Conservation (phyloP, 1,284 basidiomycete genomes). For the Tilletia caries region DNA sequence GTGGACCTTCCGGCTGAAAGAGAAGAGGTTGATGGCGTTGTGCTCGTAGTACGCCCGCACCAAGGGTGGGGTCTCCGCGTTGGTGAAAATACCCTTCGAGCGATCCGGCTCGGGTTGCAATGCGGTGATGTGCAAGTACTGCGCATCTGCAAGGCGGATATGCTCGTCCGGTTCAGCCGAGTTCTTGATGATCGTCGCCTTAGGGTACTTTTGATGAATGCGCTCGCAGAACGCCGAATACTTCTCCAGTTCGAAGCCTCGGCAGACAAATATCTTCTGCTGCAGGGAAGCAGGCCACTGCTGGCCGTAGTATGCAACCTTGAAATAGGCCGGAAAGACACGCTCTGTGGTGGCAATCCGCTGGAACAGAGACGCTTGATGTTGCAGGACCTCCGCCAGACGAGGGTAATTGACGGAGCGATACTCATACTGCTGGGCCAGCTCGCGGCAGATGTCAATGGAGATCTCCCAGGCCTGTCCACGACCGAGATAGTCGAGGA, state of each 20-base stretch:
- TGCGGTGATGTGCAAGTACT: slow-evolving; percentile 68
- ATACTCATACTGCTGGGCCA: slow-evolving; percentile 46
- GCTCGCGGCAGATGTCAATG: slow-evolving; percentile 84
- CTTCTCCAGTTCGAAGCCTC: slow-evolving; percentile 84
- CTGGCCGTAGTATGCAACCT: slow-evolving; percentile 83
- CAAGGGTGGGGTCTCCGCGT: slow-evolving; percentile 74
- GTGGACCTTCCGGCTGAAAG: slow-evolving; percentile 62
- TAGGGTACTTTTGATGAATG: slow-evolving; percentile 85
- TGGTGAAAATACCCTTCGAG: slow-evolving; percentile 73
- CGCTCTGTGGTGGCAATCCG: slow-evolving; percentile 43
- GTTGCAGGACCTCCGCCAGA: slow-evolving; percentile 45
- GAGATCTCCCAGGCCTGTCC: slow-evolving; percentile 95
- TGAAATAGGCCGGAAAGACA: slow-evolving; percentile 65
- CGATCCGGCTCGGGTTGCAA: slow-evolving; percentile 82
- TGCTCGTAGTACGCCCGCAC: slow-evolving; percentile 84
- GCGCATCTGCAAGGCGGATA: slow-evolving; percentile 30
- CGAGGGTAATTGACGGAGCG: slow-evolving; percentile 58
- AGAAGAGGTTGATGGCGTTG: slow-evolving; percentile 57
- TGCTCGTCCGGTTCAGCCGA: slow-evolving; percentile 70
- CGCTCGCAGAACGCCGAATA: slow-evolving; percentile 71
- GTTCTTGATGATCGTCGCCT: slow-evolving; percentile 73
- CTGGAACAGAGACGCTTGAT: slow-evolving; percentile 47
- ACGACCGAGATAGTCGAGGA: slow-evolving; percentile 61
- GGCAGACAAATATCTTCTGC: slow-evolving; percentile 79
- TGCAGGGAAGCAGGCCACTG: slow-evolving; percentile 72